Evolutionary conservation across 345 rosid genomes (phyloP).

Genomic region (Geranium brycei): DNA sequence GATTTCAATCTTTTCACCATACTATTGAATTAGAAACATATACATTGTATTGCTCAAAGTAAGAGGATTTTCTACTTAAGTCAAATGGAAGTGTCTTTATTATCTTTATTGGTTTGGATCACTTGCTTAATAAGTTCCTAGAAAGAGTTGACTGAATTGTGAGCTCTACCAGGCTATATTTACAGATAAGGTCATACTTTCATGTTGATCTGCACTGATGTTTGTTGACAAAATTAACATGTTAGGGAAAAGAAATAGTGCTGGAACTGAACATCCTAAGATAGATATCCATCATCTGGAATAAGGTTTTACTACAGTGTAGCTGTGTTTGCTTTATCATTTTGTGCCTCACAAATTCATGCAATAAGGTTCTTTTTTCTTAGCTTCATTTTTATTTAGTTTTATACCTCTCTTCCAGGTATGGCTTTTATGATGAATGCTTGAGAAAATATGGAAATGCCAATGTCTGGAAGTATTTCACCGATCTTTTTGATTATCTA

Average conservation of each 20-base stretch:
- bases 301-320: no score
- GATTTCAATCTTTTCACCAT: conserved; percentile 10
- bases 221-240: no score
- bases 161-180: no score
- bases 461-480: conserved; percentile 86
- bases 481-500: conserved; percentile 75
- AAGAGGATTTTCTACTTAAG: not conserved
- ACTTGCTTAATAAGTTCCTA: not conserved
- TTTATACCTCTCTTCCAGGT: conserved; percentile 33
- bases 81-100: not conserved
- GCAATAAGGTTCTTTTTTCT: no score
- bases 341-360: no score
- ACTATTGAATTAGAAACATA: not conserved
- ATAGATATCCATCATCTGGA: no score
- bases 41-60: not conserved
- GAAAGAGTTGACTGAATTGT: not conserved
- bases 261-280: no score
- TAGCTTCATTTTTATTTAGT: not conserved
- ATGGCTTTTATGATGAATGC: conserved; percentile 90
- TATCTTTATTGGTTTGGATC: not conserved
- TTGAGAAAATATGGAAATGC: conserved; percentile 95
- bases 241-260: no score
- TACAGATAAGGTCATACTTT: no score
- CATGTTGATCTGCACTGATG: no score
- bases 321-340: no score